Evolutionary conservation across 169 alveolate species (phyloP).

Genomic region (Babesia ovata): DNA sequence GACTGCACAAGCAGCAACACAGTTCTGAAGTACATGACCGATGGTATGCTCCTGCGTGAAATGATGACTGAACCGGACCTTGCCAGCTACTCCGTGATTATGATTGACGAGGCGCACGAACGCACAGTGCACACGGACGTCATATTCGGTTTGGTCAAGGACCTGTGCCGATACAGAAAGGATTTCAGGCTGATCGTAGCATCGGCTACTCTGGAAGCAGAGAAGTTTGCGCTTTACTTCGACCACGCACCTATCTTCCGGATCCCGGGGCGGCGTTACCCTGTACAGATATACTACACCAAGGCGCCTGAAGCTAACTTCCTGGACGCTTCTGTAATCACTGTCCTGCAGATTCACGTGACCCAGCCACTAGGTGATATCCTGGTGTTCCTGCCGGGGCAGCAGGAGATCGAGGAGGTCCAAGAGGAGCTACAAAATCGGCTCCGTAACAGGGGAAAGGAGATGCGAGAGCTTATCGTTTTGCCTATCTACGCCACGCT

Average conservation of each 20-base stretch:
- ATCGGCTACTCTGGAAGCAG: constrained; percentile 98
- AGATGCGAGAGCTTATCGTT: constrained; percentile 92
- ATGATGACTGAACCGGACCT: constrained; percentile 95
- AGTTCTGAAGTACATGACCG: constrained; percentile 98
- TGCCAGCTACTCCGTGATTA: constrained; percentile 90
- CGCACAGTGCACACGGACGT: constrained; percentile 99
- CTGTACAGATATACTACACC: constrained; percentile 98
- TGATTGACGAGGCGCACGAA: constrained; percentile 99
- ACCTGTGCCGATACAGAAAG: constrained; percentile 84
- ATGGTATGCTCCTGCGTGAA: constrained; percentile 99
- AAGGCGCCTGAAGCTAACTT: constrained; percentile 99
- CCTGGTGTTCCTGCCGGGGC: constrained; percentile 98
- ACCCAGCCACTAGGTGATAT: constrained; percentile 99
- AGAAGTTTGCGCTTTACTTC: constrained; percentile 96
- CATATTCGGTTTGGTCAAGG: constrained; percentile 96
- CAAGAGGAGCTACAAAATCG: constrained; percentile 86
- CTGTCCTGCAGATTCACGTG: constrained; percentile 98
- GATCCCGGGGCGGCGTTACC: constrained; percentile 96
- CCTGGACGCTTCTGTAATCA: constrained; percentile 96
- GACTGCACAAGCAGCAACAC: constrained; percentile 96
- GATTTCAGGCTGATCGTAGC: constrained; percentile 88
- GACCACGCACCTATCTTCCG: constrained; percentile 93
- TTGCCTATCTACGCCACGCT: constrained; percentile 96
- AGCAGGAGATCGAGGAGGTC: constrained; percentile 95
- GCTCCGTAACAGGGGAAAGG: constrained; percentile 89